These are phyloP conservation scores for Fagus crenata DNA, from an alignment of 306 rosid species.

Conservation along the genomic window DNA sequence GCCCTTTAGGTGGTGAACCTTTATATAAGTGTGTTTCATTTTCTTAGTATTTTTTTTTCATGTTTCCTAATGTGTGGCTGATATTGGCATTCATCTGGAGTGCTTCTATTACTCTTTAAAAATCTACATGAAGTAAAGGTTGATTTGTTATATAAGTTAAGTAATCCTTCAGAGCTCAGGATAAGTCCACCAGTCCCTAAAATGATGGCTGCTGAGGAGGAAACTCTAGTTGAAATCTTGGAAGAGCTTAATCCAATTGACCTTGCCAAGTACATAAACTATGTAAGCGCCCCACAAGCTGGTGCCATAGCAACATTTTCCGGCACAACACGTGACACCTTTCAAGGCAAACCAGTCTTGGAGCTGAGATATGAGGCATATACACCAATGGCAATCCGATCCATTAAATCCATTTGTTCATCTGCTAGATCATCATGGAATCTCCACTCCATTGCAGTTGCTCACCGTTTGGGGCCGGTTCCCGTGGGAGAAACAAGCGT, in stretches of 20 bases:
- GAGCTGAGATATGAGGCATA: constrained; percentile 85
- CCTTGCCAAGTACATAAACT: constrained; percentile 57
- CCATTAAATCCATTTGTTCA: constrained; percentile 63
- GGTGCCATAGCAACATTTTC: constrained; percentile 91
- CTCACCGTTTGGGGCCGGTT: constrained; percentile 78
- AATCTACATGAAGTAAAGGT: neutral
- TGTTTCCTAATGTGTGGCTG: constrained; percentile 1
- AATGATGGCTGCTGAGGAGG: constrained; percentile 65
- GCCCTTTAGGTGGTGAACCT: neutral
- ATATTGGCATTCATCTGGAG: constrained; percentile 13
- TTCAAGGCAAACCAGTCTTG: constrained; percentile 74
- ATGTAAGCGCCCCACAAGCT: constrained; percentile 75
- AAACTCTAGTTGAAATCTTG: constrained; percentile 66
- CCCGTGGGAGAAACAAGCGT: constrained; percentile 79
- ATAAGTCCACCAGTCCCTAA: neutral
- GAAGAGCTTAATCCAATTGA: constrained; percentile 55
- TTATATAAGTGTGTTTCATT: neutral
- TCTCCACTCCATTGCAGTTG: constrained; percentile 76
- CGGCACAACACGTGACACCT: constrained; percentile 83
- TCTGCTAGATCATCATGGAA: constrained; percentile 78
- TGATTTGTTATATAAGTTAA: constrained; percentile 5
- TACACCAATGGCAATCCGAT: constrained; percentile 80
- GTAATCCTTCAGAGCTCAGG: neutral
- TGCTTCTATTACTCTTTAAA: constrained; percentile 7
- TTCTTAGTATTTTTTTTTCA: neutral